Base-by-base conservation (phyloP, 331 rosid genomes). In the Rosa hybrid region DNA sequence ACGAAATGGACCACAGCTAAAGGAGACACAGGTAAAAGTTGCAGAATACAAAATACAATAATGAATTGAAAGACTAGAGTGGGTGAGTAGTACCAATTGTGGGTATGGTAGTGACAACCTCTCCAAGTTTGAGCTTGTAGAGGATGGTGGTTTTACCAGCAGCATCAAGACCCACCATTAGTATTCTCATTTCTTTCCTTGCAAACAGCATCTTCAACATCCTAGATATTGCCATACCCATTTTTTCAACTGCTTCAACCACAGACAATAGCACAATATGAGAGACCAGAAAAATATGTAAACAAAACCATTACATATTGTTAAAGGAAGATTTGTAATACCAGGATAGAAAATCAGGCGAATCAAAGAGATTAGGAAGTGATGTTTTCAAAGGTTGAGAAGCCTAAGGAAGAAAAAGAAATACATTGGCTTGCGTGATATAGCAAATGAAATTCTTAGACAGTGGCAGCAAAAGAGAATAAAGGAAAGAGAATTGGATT, bases 81-180 rank as follows among this genome's bases (percentile, higher is more conserved):
- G 12, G 68, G 18, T 30, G 27, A 12, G 38, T 77, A 1, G 25
- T 67, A 94, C 98, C 97, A 71, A 92, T 90, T 49, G 97, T 94
- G 74, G 98, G 98, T 68, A 94, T 94, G 65, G 98, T 94, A 30
- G 96, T 92, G 72, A 92, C 96, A 65, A 92, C 80, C 83, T 92
- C 97, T 86, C 97, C 97, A 63, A 92, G 94, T 81, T 90, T 92
- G 48, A 92, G 88, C 80, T 90, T 92, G 87, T 92, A 92, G 53
- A 90, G 92, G 69, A 92, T 92, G 50, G 96, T 92, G 77, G 97
- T 92, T 89, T 92, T 92, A 20, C 95, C 97, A 21, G 97, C 91
- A 20, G 95, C 97, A 81, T 92, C 97, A 68, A 92, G 97, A 73
- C 96, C 97, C 34, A 92, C 98, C 98, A 90, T 94, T 41, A 94